phyloP scores from a whole-genome alignment of 2,329 filamentous ascomycete genomes.

The Pyrenochaeta sp. region DNA sequence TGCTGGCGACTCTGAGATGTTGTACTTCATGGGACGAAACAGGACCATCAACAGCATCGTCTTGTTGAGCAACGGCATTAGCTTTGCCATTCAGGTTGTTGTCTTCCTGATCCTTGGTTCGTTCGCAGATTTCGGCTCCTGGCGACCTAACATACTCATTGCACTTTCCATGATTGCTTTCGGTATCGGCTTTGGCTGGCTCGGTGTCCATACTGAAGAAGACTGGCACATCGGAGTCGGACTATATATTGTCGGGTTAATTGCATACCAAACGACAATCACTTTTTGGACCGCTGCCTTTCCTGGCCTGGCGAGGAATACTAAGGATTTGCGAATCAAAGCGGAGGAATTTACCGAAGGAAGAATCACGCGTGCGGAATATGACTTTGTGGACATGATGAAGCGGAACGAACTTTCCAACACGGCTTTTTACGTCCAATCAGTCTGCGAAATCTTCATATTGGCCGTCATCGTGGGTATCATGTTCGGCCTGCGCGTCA shows the following conservation, averaged over 20 bases:
- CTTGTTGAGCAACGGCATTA: slow-evolving; percentile 71
- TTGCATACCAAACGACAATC: slow-evolving; percentile 71
- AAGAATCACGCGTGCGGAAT: slow-evolving; percentile 65
- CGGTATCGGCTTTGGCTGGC: slow-evolving; percentile 71
- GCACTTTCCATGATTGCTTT: slow-evolving; percentile 60
- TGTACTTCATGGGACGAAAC: slow-evolving; percentile 64
- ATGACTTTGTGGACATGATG: slow-evolving; percentile 59
- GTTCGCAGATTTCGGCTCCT: slow-evolving; percentile 71
- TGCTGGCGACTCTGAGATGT: slow-evolving; percentile 61
- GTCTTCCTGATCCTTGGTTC: slow-evolving; percentile 63
- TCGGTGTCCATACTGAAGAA: slow-evolving; percentile 67
- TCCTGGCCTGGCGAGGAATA: slow-evolving; percentile 65
- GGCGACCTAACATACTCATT: slow-evolving; percentile 66
- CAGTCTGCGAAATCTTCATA: slow-evolving; percentile 64
- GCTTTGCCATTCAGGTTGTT: slow-evolving; percentile 71
- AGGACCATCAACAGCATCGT: slow-evolving; percentile 57
- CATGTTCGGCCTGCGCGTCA: slow-evolving; percentile 67
- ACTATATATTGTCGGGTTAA: slow-evolving; percentile 72
- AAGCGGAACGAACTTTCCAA: slow-evolving; percentile 72
- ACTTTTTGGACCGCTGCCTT: slow-evolving; percentile 75
- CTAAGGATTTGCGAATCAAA: slow-evolving; percentile 60
- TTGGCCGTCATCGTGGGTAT: slow-evolving; percentile 38
- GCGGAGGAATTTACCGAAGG: slow-evolving; percentile 57
- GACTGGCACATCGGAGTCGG: slow-evolving; percentile 69
- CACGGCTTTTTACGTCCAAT: slow-evolving; percentile 70